These are phyloP conservation scores for Cyberlindnera euphorbiiphila DNA, from an alignment of 805 yeast species.

Conservation along the genomic window DNA sequence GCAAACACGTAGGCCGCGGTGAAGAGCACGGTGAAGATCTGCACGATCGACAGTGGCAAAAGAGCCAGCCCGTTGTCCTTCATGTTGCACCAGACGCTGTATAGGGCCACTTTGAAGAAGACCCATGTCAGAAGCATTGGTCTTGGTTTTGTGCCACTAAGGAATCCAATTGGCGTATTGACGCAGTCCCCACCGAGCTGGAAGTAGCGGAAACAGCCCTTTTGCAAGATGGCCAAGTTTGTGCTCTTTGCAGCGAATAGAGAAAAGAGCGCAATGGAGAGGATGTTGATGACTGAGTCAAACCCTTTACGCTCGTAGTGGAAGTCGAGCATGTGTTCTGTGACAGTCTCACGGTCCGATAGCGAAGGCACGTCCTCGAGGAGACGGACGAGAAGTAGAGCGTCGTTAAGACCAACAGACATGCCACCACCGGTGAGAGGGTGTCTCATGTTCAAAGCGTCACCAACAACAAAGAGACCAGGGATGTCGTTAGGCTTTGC, in stretches of 20 bases:
- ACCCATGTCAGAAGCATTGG: slow-evolving; percentile 77
- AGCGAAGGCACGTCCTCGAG: slow-evolving; percentile 54
- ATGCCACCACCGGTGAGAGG: slow-evolving; percentile 99
- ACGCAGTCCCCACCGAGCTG: slow-evolving; percentile 78
- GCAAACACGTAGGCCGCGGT: slow-evolving; percentile 78
- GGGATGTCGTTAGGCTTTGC: slow-evolving; percentile 67
- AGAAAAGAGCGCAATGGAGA: slow-evolving; percentile 85
- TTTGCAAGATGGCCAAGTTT: slow-evolving; percentile 66
- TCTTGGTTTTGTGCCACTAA: slow-evolving; percentile 75
- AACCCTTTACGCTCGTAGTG: slow-evolving; percentile 73
- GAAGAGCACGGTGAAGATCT: slow-evolving; percentile 61
- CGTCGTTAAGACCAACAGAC: slow-evolving; percentile 95
- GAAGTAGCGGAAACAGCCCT: slow-evolving; percentile 88
- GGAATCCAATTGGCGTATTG: slow-evolving; percentile 72
- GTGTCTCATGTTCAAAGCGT: slow-evolving; percentile 95
- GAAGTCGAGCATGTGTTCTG: slow-evolving; percentile 58
- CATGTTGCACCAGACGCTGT: slow-evolving; percentile 69
- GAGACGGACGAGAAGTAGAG: slow-evolving; percentile 60
- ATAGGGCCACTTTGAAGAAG: slow-evolving; percentile 87
- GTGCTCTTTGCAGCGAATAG: slow-evolving; percentile 82
- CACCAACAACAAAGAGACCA: slow-evolving; percentile 85
- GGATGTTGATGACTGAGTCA: slow-evolving; percentile 82
- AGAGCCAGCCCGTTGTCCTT: slow-evolving; percentile 58
- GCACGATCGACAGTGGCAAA: slow-evolving; percentile 66
- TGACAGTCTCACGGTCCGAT: slow-evolving; percentile 51